Evolutionary conservation across 768 basidiomycete species (phyloP).

Genomic region (Lanmaoa pseudosensibilis): DNA sequence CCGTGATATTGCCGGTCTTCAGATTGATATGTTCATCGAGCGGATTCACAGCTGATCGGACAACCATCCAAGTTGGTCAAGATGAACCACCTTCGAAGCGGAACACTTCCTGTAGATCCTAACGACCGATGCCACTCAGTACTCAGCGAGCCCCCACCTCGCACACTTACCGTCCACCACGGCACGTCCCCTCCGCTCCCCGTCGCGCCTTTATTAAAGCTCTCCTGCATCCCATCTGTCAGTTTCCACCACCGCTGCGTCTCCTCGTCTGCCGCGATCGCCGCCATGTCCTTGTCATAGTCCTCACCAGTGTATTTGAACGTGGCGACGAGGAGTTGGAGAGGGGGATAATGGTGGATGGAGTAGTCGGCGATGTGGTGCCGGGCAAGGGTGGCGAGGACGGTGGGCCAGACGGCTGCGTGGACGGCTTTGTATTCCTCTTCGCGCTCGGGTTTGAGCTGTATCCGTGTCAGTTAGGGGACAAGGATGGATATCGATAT

Average conservation of each 20-base stretch:
- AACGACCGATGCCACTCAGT: slow-evolving; percentile 1
- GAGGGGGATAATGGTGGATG: slow-evolving; percentile 64
- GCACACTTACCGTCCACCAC: slow-evolving; percentile 61
- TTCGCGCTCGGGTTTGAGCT: slow-evolving; percentile 56
- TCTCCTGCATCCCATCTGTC: slow-evolving; percentile 78
- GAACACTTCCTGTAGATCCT: slow-evolving; percentile 68
- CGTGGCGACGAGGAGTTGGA: slow-evolving; percentile 70
- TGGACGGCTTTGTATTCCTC: slow-evolving; percentile 61
- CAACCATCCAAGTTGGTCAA: not conserved
- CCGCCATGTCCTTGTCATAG: slow-evolving; percentile 65
- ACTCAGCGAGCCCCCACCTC: not conserved
- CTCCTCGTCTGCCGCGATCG: slow-evolving; percentile 60
- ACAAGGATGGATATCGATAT: not conserved
- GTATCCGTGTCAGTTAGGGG: not conserved
- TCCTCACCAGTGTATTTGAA: slow-evolving; percentile 74
- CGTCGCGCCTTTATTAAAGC: slow-evolving; percentile 64
- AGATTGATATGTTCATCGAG: not conserved
- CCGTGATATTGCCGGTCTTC: not conserved
- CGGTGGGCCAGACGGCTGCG: slow-evolving; percentile 64
- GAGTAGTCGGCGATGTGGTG: slow-evolving; percentile 75
- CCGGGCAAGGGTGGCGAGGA: slow-evolving; percentile 59
- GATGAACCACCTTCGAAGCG: slow-evolving; percentile 52
- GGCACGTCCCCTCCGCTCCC: slow-evolving; percentile 68
- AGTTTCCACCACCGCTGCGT: slow-evolving; percentile 78
- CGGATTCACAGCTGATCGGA: not conserved